Evolutionary conservation across 768 basidiomycete genomes (phyloP).

Genomic region (Fomitopsis pulvina): DNA sequence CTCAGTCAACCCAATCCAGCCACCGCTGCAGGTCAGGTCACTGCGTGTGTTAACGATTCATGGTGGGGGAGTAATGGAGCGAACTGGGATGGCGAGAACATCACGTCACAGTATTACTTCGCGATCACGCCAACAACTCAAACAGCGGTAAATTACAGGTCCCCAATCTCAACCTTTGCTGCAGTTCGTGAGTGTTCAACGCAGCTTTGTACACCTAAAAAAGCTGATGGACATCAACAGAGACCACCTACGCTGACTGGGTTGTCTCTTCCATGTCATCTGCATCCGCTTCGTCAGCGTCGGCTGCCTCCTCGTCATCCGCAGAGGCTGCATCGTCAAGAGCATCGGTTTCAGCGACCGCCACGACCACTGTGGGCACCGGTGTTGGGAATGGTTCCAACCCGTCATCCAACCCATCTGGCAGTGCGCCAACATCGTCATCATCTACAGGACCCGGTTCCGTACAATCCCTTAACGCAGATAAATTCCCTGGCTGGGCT

Average conservation of each 20-base stretch:
- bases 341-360: slow-evolving; percentile 20
- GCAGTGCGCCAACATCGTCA: slow-evolving; percentile 14
- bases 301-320: slow-evolving; percentile 29
- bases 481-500: slow-evolving; percentile 79
- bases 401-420: not conserved
- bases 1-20: slow-evolving; percentile 36
- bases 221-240: slow-evolving; percentile 27
- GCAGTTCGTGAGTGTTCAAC: slow-evolving; percentile 66
- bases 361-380: slow-evolving; percentile 9
- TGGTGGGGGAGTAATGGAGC: slow-evolving; percentile 61
- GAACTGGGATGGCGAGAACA: slow-evolving; percentile 39
- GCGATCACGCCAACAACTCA: slow-evolving; percentile 58
- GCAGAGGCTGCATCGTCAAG: slow-evolving; percentile 19
- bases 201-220: not conserved
- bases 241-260: slow-evolving; percentile 71
- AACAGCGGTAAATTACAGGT: slow-evolving; percentile 50
- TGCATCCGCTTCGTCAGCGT: slow-evolving; percentile 31
- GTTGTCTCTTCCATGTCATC: slow-evolving; percentile 45
- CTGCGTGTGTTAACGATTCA: slow-evolving; percentile 57
- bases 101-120: slow-evolving; percentile 71
- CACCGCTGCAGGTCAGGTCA: slow-evolving; percentile 48
- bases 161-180: slow-evolving; percentile 66
- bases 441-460: slow-evolving; percentile 16
- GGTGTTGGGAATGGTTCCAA: slow-evolving; percentile 2
- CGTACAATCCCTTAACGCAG: slow-evolving; percentile 37